These are phyloP conservation scores for Rhodotorula graminis DNA, from an alignment of 768 basidiomycete genomes.

Conservation along the genomic window DNA sequence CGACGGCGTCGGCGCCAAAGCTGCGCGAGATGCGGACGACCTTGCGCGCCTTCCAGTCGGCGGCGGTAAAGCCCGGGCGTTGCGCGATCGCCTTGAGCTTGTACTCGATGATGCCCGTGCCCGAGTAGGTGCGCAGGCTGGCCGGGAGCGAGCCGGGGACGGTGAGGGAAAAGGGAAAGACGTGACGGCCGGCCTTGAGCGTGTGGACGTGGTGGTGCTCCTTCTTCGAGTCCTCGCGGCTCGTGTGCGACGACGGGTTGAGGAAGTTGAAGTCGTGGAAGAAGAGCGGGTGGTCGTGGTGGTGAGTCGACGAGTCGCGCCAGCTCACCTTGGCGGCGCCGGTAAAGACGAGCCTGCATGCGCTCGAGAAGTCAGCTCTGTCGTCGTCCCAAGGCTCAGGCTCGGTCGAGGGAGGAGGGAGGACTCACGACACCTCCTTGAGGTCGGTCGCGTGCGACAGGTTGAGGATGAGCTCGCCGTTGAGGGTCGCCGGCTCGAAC, in stretches of 20 bases:
- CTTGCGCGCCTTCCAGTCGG: constrained; percentile 60
- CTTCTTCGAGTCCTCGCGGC: constrained; percentile 40
- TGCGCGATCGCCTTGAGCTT: constrained; percentile 81
- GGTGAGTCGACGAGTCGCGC: constrained; percentile 40
- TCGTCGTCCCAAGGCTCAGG: neutral
- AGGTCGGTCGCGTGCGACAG: constrained; percentile 73
- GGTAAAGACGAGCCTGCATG: constrained; percentile 64
- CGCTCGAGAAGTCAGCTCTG: constrained; percentile 47
- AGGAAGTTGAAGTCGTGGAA: constrained; percentile 42
- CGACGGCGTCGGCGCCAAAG: constrained; percentile 74
- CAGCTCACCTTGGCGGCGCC: constrained; percentile 50
- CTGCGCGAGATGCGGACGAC: constrained; percentile 68
- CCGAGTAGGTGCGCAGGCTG: constrained; percentile 57
- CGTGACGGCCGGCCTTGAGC: constrained; percentile 89
- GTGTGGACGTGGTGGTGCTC: constrained; percentile 61
- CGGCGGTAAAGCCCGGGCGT: constrained; percentile 63
- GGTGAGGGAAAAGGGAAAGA: constrained; percentile 85
- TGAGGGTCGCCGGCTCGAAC: constrained; percentile 61
- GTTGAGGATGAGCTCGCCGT: constrained; percentile 73
- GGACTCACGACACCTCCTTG: constrained; percentile 42
- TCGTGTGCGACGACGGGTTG: constrained; percentile 39
- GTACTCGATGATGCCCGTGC: constrained; percentile 66
- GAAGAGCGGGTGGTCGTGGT: constrained; percentile 42
- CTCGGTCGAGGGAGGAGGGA: neutral
- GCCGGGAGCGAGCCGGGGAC: constrained; percentile 82